Evolutionary conservation across 1,139 yeast species (phyloP).

Genomic region (Hyphopichia khmerensis): DNA sequence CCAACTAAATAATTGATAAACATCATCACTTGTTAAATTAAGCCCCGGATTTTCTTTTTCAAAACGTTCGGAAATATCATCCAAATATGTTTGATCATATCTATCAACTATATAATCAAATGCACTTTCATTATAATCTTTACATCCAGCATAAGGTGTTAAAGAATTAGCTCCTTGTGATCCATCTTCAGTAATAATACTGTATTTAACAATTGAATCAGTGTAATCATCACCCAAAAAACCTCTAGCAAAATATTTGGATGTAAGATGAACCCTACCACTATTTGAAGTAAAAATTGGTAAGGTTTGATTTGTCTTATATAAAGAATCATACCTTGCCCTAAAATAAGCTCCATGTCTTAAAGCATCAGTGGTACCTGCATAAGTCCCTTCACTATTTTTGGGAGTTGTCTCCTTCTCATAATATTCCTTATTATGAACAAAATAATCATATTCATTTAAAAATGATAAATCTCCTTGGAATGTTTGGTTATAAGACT

Average conservation of each 20-base stretch:
- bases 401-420: conserved; percentile 27
- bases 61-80: conserved; percentile 14
- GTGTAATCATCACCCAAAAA: conserved; percentile 21
- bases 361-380: conserved; percentile 22
- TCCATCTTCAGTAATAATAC: conserved; percentile 22
- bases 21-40: conserved; percentile 35
- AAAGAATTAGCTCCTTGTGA: conserved; percentile 27
- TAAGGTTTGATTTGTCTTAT: conserved; percentile 15
- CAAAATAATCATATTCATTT: conserved; percentile 27
- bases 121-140: conserved; percentile 17
- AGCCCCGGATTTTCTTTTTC: conserved; percentile 28
- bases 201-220: conserved; percentile 13
- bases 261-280: conserved; percentile 29
- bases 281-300: conserved; percentile 33
- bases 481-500: conserved; percentile 15
- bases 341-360: conserved; percentile 34
- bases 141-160: conserved; percentile 24
- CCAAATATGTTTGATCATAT: conserved; percentile 22
- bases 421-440: conserved; percentile 20
- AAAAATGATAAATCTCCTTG: conserved; percentile 24
- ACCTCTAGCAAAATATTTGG: conserved; percentile 30
- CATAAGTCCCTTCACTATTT: conserved; percentile 21
- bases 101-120: conserved; percentile 17
- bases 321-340: conserved; percentile 26
- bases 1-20: conserved; percentile 31